phyloP scores from a whole-genome alignment of 371 early-diverging fungal genomes.

The Actinomucor elegans region DNA sequence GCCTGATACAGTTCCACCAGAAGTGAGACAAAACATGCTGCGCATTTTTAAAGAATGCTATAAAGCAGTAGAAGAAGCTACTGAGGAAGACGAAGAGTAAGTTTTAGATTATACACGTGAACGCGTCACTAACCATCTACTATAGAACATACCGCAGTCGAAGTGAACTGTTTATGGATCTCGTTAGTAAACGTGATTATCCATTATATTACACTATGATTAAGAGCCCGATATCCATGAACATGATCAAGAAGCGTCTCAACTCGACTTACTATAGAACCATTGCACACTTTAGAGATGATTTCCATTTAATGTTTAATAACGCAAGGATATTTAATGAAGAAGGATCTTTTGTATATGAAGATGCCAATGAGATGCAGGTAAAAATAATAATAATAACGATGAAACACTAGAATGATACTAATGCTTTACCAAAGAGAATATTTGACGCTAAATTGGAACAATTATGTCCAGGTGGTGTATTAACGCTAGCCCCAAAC shows the following conservation, averaged over 20 bases:
- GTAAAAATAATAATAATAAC: slow-evolving; percentile 11
- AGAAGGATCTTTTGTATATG: slow-evolving; percentile 79
- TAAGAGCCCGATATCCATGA: slow-evolving; percentile 78
- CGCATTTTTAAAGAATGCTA: slow-evolving; percentile 50
- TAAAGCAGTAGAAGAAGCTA: slow-evolving; percentile 55
- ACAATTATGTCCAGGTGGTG: slow-evolving; percentile 25
- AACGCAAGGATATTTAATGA: slow-evolving; percentile 83
- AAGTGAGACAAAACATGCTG: slow-evolving; percentile 50
- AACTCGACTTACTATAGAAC: slow-evolving; percentile 55
- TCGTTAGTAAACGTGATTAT: slow-evolving; percentile 76
- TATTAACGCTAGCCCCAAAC: slow-evolving; percentile 8
- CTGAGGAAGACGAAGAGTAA: slow-evolving; percentile 52
- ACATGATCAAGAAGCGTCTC: slow-evolving; percentile 65
- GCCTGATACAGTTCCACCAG: slow-evolving; percentile 33
- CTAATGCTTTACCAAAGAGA: slow-evolving; percentile 9
- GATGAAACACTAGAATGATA: background rate
- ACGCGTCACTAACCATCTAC: background rate
- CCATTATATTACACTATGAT: slow-evolving; percentile 88
- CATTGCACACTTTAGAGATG: slow-evolving; percentile 57
- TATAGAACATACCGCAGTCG: slow-evolving; percentile 42
- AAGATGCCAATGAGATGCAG: slow-evolving; percentile 67
- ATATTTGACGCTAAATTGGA: slow-evolving; percentile 27
- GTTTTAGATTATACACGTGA: background rate
- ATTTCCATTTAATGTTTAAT: slow-evolving; percentile 74
- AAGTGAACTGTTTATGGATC: slow-evolving; percentile 69